Evolutionary conservation across 2,329 filamentous ascomycete species (phyloP).

Genomic region (Claviceps citrina): DNA sequence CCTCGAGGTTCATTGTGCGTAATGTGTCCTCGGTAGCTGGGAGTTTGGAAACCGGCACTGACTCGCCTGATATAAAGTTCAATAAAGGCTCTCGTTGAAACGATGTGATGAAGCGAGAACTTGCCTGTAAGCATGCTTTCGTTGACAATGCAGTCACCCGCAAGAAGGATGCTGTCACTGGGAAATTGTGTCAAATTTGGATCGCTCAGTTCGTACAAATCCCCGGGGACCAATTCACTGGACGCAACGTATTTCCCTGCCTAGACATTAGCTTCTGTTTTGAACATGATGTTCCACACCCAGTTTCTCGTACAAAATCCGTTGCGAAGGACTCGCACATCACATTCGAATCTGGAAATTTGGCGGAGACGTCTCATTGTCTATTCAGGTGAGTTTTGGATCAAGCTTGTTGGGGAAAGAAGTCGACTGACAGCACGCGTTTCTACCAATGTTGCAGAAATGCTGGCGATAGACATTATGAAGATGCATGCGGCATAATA

Average conservation of each 20-base stretch:
- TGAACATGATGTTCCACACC: not conserved
- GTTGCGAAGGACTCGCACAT: constrained; percentile 81
- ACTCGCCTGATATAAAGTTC: constrained; percentile 46
- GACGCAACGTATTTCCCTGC: constrained; percentile 71
- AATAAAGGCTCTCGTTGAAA: not conserved
- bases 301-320: constrained; percentile 59
- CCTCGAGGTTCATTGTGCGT: constrained; percentile 58
- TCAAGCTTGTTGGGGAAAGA: not conserved
- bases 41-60: constrained; percentile 86
- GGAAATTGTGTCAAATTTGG: constrained; percentile 77
- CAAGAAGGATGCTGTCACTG: constrained; percentile 78
- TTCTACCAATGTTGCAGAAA: constrained; percentile 75
- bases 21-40: constrained; percentile 71
- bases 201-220: constrained; percentile 94
- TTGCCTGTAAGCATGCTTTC: constrained; percentile 85
- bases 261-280: not conserved
- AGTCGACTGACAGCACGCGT: constrained; percentile 53
- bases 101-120: constrained; percentile 16
- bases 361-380: constrained; percentile 85
- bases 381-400: constrained; percentile 19
- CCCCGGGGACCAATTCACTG: constrained; percentile 79
- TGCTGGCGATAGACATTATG: constrained; percentile 83
- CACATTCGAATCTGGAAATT: constrained; percentile 88
- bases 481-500: constrained; percentile 96
- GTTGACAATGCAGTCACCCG: constrained; percentile 95